These are phyloP conservation scores for Thielaviopsis populi DNA, from an alignment of 2,329 filamentous ascomycete species.

Conservation along the genomic window DNA sequence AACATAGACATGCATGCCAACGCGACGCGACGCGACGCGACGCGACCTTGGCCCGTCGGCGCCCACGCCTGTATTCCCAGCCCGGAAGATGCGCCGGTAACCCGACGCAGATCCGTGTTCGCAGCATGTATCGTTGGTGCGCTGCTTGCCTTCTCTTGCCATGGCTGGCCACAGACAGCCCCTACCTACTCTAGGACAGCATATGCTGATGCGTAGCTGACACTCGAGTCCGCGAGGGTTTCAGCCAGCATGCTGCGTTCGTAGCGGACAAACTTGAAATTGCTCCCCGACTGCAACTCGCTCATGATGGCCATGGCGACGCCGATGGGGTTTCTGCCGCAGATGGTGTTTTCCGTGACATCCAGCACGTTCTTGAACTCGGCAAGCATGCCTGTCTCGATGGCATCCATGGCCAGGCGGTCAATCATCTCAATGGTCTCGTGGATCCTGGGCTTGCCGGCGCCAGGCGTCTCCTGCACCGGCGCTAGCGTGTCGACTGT, in stretches of 20 bases:
- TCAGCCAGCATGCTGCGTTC: slow-evolving; percentile 67
- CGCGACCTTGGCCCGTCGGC: not conserved
- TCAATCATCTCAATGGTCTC: slow-evolving; percentile 75
- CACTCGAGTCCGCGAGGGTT: slow-evolving; percentile 58
- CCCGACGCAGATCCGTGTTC: not conserved
- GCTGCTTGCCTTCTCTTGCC: too few species aligned
- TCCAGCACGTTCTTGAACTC: slow-evolving; percentile 54
- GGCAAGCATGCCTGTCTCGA: slow-evolving; percentile 59
- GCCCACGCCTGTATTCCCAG: not conserved
- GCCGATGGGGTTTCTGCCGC: slow-evolving; percentile 86
- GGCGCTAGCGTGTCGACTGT: slow-evolving; percentile 28
- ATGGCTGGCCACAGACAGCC: too few species aligned
- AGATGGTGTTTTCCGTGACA: slow-evolving; percentile 77
- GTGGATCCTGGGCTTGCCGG: slow-evolving; percentile 45
- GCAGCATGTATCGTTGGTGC: not conserved
- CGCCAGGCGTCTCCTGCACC: slow-evolving; percentile 20
- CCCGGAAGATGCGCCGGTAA: not conserved
- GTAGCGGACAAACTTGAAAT: slow-evolving; percentile 72
- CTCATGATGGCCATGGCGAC: slow-evolving; percentile 83
- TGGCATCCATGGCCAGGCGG: slow-evolving; percentile 66
- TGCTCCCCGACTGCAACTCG: slow-evolving; percentile 35
- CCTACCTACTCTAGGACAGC: slow-evolving; percentile 28
- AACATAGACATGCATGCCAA: not conserved
- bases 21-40: not conserved
- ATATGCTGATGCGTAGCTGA: slow-evolving; percentile 91